A percentile compares a stretch with the other conserved stretches of the same genome.
Evolutionary conservation across 148 eudicot genomes (phyloP).

Genomic region (Bassia scoparia): DNA sequence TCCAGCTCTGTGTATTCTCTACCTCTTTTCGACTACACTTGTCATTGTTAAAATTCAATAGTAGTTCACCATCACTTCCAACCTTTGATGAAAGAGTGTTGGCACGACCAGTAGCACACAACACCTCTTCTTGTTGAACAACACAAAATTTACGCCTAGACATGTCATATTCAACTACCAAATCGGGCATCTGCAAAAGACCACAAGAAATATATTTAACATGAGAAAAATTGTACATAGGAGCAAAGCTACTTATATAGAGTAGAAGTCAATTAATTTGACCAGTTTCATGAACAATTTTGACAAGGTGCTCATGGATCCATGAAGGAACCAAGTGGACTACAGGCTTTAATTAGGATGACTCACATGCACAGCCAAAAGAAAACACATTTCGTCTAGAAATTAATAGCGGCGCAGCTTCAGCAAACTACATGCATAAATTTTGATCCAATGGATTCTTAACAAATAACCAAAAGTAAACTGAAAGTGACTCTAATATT

Average conservation of each 20-base stretch:
- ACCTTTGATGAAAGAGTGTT: constrained; percentile 15
- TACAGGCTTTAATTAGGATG: too few species aligned
- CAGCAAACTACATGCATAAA: not conserved
- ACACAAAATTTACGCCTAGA: constrained; percentile 44
- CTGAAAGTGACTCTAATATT: constrained; percentile 1
- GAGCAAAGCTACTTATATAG: not conserved
- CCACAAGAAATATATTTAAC: constrained; percentile 1
- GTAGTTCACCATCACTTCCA: constrained; percentile 18
- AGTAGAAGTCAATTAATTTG: not conserved
- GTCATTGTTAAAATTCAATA: constrained; percentile 19
- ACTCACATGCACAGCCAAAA: too few species aligned
- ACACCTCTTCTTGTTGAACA: constrained; percentile 81
- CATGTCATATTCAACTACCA: constrained; percentile 81
- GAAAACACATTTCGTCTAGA: not conserved
- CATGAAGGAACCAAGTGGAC: not conserved
- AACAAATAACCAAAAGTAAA: not conserved
- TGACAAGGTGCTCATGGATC: not conserved
- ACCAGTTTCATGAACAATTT: not conserved
- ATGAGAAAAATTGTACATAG: not conserved
- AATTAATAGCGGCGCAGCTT: not conserved
- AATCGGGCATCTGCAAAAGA: constrained; percentile 89
- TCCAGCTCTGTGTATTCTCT: constrained; percentile 39
- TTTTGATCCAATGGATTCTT: not conserved
- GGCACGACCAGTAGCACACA: constrained; percentile 30
- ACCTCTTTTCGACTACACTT: constrained; percentile 18